Conservation (phyloP, 495 filamentous ascomycete genomes). For the Lepidopterella palustris region DNA sequence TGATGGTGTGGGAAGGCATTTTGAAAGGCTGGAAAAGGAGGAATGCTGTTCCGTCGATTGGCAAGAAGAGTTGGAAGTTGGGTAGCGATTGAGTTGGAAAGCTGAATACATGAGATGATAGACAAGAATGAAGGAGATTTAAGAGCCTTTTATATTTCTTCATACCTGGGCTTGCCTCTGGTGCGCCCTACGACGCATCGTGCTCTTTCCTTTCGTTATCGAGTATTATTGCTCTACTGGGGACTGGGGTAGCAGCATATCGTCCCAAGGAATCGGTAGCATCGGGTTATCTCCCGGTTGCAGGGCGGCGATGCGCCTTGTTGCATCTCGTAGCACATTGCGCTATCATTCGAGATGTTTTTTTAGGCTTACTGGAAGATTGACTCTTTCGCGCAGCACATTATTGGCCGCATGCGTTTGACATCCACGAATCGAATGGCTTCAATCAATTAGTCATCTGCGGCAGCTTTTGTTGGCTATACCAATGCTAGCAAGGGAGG, state of each 20-base stretch:
- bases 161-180: background rate
- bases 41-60: background rate
- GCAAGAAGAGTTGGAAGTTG: background rate
- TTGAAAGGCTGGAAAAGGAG: background rate
- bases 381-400: background rate
- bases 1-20: conserved; percentile 27
- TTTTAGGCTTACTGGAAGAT: background rate
- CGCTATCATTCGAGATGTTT: background rate
- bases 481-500: no score
- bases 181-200: background rate
- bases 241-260: background rate
- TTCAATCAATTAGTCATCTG: no score
- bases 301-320: background rate
- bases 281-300: background rate
- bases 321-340: background rate
- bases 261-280: background rate
- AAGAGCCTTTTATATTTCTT: background rate
- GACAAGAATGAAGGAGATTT: background rate
- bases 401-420: background rate
- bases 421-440: background rate
- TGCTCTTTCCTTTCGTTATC: background rate
- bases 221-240: background rate
- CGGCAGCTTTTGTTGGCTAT: no score
- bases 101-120: background rate
- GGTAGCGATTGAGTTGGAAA: background rate